Conservation (phyloP, 306 rosid species). For the Canavalia gladiata region DNA sequence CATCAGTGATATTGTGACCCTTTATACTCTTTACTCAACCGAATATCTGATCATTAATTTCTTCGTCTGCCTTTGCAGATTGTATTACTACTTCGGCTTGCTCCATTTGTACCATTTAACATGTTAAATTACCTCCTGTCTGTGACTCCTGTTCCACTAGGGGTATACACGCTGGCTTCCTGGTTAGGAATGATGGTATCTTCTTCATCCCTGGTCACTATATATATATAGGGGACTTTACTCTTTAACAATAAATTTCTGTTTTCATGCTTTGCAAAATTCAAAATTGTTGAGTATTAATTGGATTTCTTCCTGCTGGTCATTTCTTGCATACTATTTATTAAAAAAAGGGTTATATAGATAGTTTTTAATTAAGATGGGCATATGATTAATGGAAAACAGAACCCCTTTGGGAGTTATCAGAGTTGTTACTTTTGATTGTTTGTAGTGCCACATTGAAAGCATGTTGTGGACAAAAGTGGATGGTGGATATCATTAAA, state of each 20-base stretch:
- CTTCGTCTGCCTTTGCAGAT: conserved; percentile 62
- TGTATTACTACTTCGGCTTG: conserved; percentile 90
- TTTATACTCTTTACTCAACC: not conserved
- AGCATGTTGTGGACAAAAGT: not conserved
- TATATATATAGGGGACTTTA: conserved; percentile 3
- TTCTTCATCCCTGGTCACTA: conserved; percentile 47
- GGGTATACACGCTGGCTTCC: conserved; percentile 81
- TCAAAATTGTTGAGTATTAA: conserved; percentile 16
- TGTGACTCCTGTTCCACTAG: conserved; percentile 83
- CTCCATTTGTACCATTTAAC: conserved; percentile 84
- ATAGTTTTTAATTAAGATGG: not conserved
- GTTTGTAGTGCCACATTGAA: conserved; percentile 5
- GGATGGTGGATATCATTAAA: not conserved
- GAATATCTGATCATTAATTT: conserved; percentile 1
- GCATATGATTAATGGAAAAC: conserved; percentile 1
- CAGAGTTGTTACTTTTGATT: conserved; percentile 20
- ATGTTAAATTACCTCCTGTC: conserved; percentile 85
- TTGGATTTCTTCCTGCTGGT: conserved; percentile 10
- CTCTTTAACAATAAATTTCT: conserved; percentile 5
- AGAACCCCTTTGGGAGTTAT: not conserved
- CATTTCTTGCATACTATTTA: conserved; percentile 12
- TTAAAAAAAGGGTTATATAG: not conserved
- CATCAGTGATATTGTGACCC: not conserved
- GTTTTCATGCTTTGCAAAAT: conserved; percentile 3
- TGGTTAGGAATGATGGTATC: conserved; percentile 98